phyloP scores from a whole-genome alignment of 2,329 filamentous ascomycete species.

The Neofusicoccum umdonicola region DNA sequence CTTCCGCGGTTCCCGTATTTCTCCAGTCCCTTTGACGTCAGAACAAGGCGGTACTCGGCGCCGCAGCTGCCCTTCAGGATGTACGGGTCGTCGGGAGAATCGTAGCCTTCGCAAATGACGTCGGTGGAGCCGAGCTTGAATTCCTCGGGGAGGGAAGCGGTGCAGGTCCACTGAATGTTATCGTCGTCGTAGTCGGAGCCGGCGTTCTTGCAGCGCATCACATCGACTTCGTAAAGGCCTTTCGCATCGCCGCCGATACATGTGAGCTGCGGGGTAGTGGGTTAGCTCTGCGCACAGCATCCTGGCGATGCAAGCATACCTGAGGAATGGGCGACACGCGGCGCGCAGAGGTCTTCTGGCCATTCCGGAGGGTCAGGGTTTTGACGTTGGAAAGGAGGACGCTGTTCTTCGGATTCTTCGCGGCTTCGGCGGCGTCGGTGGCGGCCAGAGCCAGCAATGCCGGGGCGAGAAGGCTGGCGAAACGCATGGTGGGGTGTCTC shows the following conservation, averaged over 20 bases:
- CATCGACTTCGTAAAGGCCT: slow-evolving; percentile 69
- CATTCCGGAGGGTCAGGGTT: slow-evolving; percentile 71
- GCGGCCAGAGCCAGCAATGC: slow-evolving; percentile 32
- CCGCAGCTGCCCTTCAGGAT: slow-evolving; percentile 91
- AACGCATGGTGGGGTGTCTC: slow-evolving; percentile 28
- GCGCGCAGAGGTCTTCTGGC: slow-evolving; percentile 68
- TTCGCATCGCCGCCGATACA: slow-evolving; percentile 65
- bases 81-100: slow-evolving; percentile 71
- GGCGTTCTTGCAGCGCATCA: slow-evolving; percentile 86
- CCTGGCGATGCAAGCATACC: slow-evolving; percentile 22
- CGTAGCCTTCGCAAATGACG: slow-evolving; percentile 89
- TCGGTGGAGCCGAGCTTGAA: slow-evolving; percentile 81
- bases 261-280: slow-evolving; percentile 55
- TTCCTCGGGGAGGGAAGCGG: slow-evolving; percentile 59
- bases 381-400: slow-evolving; percentile 67
- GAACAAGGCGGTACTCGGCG: slow-evolving; percentile 78
- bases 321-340: slow-evolving; percentile 71
- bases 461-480: slow-evolving; percentile 29
- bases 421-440: slow-evolving; percentile 28
- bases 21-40: slow-evolving; percentile 74
- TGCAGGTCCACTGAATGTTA: slow-evolving; percentile 90
- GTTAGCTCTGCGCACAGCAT: neutral
- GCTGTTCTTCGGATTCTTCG: slow-evolving; percentile 41
- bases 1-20: slow-evolving; percentile 60
- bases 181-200: slow-evolving; percentile 74